Evolutionary conservation across 257 asterid genomes (phyloP), one percentile per base, ranked within the genome.

Genomic region (Scutellaria barbata): DNA sequence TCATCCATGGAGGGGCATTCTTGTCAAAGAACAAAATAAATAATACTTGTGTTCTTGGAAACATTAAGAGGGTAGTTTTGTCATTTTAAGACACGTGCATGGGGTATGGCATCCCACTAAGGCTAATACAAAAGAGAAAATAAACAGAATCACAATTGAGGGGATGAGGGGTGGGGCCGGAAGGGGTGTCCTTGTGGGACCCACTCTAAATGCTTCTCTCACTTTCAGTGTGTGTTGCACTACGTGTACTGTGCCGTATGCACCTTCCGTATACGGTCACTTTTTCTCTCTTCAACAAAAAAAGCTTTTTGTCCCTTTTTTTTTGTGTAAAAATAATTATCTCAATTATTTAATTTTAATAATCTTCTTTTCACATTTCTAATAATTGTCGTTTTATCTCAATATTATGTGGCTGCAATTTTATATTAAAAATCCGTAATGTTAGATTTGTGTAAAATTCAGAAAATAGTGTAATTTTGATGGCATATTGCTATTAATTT

Each of bases 191-290:
- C 30, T 6, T 33, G 57, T 68, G 81, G 81, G 79, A 56, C 73
- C 82, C 81, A 73, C 75, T 7, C 20, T 6, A 8, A 48, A 47
- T 22, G 18, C 55, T 42, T 16, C 43, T 7, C 35, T 10, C 12
- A 39, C 50, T 3, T 46, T 8, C 6, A 22, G 22, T 46, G 25
- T 22, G 65, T 42, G 55, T 30, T 54, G 40, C 65, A n/a, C 43
- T 66, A 14, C 75, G 77, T 74, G 88, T 88, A 81, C 81, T 75
- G 76, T 82, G 80, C 94, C 94, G 96, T 87, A 89, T 87, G 77
- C 82, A 45, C 66, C 37, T 75, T 89, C 89, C 94, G 92, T 85
- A 87, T 87, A 87, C 89, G 92, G 83, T 84, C 88, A 69, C 79
- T 56, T 64, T 69, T 52, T 69, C 61, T 1, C 57, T 18, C 61